Percentiles rank a stretch among this genome's conserved stretches.
Conservation (phyloP, 352 stramenopile genomes). For the Pythium aristosporum region DNA sequence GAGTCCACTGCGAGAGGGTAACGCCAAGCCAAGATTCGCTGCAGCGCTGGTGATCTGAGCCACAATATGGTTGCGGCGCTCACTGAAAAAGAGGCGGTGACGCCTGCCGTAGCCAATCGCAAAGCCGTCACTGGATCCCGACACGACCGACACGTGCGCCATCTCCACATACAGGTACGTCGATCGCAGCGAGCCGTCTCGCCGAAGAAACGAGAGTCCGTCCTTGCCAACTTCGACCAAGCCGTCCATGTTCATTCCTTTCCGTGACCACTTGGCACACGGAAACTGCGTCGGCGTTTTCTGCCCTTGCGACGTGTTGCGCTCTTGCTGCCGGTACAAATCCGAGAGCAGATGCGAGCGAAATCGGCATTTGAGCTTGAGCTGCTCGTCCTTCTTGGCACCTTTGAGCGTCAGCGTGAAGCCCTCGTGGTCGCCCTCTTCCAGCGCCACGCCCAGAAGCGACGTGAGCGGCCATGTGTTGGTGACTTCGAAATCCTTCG, state of each 20-base stretch:
- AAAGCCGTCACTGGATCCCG: conserved; percentile 59
- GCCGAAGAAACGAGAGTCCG: conserved; percentile 42
- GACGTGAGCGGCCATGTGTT: conserved; percentile 80
- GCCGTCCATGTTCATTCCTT: conserved; percentile 42
- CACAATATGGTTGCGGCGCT: conserved; percentile 52
- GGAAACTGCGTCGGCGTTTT: conserved; percentile 39
- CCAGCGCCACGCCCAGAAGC: conserved; percentile 56
- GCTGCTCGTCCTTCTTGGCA: conserved; percentile 80
- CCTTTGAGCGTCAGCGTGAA: conserved; percentile 70
- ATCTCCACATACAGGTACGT: conserved; percentile 84
- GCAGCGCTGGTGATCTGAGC: conserved; percentile 56
- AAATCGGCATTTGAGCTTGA: conserved; percentile 80
- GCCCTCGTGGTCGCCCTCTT: conserved; percentile 51
- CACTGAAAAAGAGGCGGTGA: conserved; percentile 70
- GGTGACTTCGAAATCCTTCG: conserved; percentile 84
- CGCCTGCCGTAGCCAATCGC: conserved; percentile 66
- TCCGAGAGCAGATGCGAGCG: conserved; percentile 76
- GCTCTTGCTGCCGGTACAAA: conserved; percentile 67
- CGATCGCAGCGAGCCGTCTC: conserved; percentile 50
- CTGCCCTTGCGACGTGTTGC: conserved; percentile 31
- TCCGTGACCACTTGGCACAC: conserved; percentile 69
- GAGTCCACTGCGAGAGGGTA: conserved; percentile 38
- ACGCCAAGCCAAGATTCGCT: conserved; percentile 51
- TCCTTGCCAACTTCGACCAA: conserved; percentile 62
- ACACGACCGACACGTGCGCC: conserved; percentile 60